Conservation (phyloP, 352 stramenopile species). For the Globisporangium megalacanthum region DNA sequence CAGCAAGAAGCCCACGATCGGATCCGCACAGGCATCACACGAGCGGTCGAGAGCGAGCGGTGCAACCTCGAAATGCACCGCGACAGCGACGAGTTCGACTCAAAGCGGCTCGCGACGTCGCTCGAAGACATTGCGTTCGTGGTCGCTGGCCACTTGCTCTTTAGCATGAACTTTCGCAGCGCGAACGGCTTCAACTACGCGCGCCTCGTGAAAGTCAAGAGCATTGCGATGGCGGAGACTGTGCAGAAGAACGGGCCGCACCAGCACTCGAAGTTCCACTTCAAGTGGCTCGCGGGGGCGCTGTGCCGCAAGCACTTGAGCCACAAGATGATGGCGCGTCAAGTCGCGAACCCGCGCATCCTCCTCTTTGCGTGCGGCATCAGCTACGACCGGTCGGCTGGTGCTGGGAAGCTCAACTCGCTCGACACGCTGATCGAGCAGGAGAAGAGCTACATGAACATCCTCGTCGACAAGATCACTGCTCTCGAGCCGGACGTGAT, state of each 20-base stretch:
- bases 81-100: slow-evolving; percentile 21
- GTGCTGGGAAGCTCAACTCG: slow-evolving; percentile 86
- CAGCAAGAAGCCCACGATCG: slow-evolving; percentile 58
- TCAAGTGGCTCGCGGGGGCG: slow-evolving; percentile 93
- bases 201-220: slow-evolving; percentile 81
- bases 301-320: slow-evolving; percentile 95
- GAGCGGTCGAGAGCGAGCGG: slow-evolving; percentile 26
- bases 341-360: slow-evolving; percentile 95
- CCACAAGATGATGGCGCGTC: slow-evolving; percentile 94
- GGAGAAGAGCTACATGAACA: slow-evolving; percentile 96
- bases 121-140: slow-evolving; percentile 78
- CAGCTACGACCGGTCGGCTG: slow-evolving; percentile 91
- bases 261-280: slow-evolving; percentile 72
- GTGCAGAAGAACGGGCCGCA: slow-evolving; percentile 67
- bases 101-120: slow-evolving; percentile 34
- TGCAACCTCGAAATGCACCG: slow-evolving; percentile 22
- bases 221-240: slow-evolving; percentile 44
- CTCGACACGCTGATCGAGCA: slow-evolving; percentile 95
- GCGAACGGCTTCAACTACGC: slow-evolving; percentile 76
- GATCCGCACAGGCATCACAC: slow-evolving; percentile 52
- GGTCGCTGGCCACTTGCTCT: slow-evolving; percentile 64
- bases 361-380: slow-evolving; percentile 95
- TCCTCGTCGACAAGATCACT: slow-evolving; percentile 96
- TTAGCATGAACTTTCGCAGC: slow-evolving; percentile 77
- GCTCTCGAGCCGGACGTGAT: slow-evolving; percentile 94